These are phyloP conservation scores for Citrus maxima DNA, from an alignment of 345 rosid genomes.

Conservation along the genomic window DNA sequence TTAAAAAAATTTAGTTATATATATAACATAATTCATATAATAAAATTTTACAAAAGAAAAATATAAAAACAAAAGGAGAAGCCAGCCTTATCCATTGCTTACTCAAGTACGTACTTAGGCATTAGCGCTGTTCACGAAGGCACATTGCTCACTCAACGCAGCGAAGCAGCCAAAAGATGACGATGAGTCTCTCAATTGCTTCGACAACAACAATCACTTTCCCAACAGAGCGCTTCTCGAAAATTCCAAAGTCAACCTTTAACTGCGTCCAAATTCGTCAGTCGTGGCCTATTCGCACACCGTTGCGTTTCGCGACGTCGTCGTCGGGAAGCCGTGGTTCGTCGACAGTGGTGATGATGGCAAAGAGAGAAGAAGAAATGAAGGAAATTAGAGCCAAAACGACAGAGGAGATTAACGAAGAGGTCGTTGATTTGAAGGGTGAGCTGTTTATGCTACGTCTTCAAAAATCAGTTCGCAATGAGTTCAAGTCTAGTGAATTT, in stretches of 20 bases:
- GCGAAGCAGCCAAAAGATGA: conserved; percentile 2
- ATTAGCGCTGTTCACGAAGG: not conserved
- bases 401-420: conserved; percentile 75
- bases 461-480: conserved; percentile 76
- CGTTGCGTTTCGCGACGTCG: conserved; percentile 12
- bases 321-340: conserved; percentile 20
- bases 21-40: too few species aligned
- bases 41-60: too few species aligned
- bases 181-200: conserved; percentile 57
- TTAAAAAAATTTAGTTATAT: too few species aligned
- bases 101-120: too few species aligned
- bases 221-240: conserved; percentile 31
- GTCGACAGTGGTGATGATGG: conserved; percentile 63
- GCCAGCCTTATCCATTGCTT: too few species aligned
- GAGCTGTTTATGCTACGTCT: conserved; percentile 92
- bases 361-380: conserved; percentile 74
- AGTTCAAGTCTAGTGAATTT: conserved; percentile 91
- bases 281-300: conserved; percentile 19
- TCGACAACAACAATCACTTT: conserved; percentile 37
- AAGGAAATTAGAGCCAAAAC: conserved; percentile 69
- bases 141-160: not conserved
- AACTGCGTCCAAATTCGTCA: conserved; percentile 49
- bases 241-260: conserved; percentile 42
- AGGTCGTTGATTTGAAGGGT: conserved; percentile 86
- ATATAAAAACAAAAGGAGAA: too few species aligned